Base-by-base conservation (phyloP, 495 filamentous ascomycete species). In the Patellaria atrata region DNA sequence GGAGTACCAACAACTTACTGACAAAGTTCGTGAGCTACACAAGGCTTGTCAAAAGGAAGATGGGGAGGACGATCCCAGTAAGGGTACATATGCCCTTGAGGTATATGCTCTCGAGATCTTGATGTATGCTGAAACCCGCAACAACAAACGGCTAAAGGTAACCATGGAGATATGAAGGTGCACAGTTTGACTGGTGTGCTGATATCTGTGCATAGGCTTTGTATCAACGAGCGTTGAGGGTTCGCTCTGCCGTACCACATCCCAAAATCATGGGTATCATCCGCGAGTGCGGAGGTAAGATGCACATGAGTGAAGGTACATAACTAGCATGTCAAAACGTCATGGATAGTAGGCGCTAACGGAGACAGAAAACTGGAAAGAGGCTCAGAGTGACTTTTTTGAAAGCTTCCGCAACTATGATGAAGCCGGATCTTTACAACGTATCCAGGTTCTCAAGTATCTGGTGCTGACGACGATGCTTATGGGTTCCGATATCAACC, bases 201-300 rank as follows among this genome's bases (percentile, higher is more conserved):
- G 19, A 40, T 50, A 14, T 33, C 16, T 35, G 13, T n/a, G 15
- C 10, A 14, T 35, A 71, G 62, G 71, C 76, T 2, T 67, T 97
- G 3, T 97, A 94, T 56, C 76, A 93, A 49, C 75, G 79, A 32
- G 86, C 89, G 4, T 68, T 96, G 10, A 77, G 77, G 31, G 87
- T 97, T 14, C 73, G 81, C 33, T 96, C 89, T 27, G 89, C 91
- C 0, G 91, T 97, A 5, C 86, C 89, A 8, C 89, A 97, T 57
- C 89, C 89, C 33, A 93, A 92, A 62, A 92, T 97, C 50, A 94
- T 96, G 82, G 89, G 89, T 21, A 83, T 96, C 53, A 96, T 97
- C 52, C 79, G 91, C 32, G 89, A 97, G 58, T 96, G 89, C 56
- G 91, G 89, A 45, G 89, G 89, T 40, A 97, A 97, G 64, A 97